phyloP scores from a whole-genome alignment of 192 early-diverging fungal genomes.

The Gaertneriomyces sp. region DNA sequence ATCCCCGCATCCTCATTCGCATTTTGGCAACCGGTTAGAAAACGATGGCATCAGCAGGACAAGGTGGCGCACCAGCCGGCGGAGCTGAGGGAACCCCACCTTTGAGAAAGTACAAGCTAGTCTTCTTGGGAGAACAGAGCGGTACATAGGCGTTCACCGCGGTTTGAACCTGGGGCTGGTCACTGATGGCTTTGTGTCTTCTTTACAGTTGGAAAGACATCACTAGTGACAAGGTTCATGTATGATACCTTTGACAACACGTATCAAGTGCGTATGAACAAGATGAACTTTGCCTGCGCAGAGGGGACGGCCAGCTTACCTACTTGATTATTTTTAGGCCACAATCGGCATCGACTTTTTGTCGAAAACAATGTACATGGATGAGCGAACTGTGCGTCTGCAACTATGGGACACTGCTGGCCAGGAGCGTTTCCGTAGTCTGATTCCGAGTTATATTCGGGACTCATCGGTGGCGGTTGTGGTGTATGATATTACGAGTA shows the following conservation, averaged over 20 bases:
- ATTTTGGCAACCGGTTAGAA: no score
- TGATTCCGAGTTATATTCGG: constrained; percentile 98
- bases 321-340: constrained; percentile 52
- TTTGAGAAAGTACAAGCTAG: constrained; percentile 89
- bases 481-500: constrained; percentile 96
- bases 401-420: constrained; percentile 99
- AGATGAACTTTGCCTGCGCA: no score
- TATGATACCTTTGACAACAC: constrained; percentile 99
- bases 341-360: constrained; percentile 99
- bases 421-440: constrained; percentile 93
- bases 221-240: constrained; percentile 99
- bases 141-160: constrained; percentile 51
- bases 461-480: constrained; percentile 97
- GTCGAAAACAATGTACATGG: constrained; percentile 99
- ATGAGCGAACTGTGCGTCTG: constrained; percentile 94
- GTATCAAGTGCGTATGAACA: constrained; percentile 57
- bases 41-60: no score
- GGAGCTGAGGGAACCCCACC: constrained; percentile 33
- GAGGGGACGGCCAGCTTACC: not conserved
- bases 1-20: no score
- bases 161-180: not conserved
- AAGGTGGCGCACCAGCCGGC: no score
- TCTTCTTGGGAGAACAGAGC: constrained; percentile 98
- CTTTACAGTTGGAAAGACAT: constrained; percentile 89
- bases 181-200: not conserved